A percentile compares a stretch with the other conserved stretches of the same genome.
These are phyloP conservation scores for Limtongia smithiae DNA, from an alignment of 805 yeast genomes.

Conservation along the genomic window DNA sequence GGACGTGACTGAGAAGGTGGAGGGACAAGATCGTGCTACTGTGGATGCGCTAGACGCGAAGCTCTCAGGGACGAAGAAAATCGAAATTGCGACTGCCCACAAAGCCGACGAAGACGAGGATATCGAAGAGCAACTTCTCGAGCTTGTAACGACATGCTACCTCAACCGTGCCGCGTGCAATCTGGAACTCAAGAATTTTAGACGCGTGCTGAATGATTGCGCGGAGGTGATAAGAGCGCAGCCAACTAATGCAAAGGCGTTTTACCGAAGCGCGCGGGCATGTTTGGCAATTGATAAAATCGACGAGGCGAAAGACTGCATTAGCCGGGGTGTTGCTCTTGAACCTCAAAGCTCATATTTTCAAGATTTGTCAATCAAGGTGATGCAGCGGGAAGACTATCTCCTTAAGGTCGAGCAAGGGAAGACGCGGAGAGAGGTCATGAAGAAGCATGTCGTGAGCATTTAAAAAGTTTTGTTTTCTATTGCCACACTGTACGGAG, in stretches of 20 bases:
- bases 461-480: no score
- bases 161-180: constrained; percentile 90
- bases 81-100: not conserved
- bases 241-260: constrained; percentile 75
- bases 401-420: constrained; percentile 34
- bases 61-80: not conserved
- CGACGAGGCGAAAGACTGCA: constrained; percentile 68
- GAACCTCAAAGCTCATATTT: constrained; percentile 62
- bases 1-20: not conserved
- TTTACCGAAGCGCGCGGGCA: constrained; percentile 80
- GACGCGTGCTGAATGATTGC: constrained; percentile 84
- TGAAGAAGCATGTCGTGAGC: constrained; percentile 31
- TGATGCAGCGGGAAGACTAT: constrained; percentile 39
- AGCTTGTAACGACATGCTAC: constrained; percentile 59
- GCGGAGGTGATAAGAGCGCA: constrained; percentile 62
- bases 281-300: constrained; percentile 61
- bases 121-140: constrained; percentile 39
- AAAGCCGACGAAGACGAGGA: constrained; percentile 16
- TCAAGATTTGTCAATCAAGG: constrained; percentile 45
- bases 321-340: constrained; percentile 59
- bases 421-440: constrained; percentile 39
- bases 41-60: constrained; percentile 17
- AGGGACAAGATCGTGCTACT: constrained; percentile 12
- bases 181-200: constrained; percentile 75
- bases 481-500: no score